Conservation (phyloP, 1,284 basidiomycete species). For the Naganishia sp. region DNA sequence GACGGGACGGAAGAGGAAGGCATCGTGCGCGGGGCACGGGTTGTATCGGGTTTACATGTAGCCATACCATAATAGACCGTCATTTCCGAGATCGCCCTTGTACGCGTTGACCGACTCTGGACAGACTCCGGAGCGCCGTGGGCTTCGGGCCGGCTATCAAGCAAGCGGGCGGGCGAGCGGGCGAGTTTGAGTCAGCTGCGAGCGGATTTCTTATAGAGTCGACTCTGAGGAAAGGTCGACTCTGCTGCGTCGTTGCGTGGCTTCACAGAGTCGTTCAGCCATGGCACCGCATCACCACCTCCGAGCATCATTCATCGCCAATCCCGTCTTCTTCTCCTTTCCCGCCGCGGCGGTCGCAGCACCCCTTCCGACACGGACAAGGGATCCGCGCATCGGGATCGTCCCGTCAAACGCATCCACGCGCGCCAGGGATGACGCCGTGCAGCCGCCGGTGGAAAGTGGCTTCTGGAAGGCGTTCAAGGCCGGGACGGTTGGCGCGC, state of each 20-base stretch:
- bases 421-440: no score
- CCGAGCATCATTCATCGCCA: constrained; percentile 15
- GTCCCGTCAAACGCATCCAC: no score
- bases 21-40: background rate
- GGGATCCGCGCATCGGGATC: background rate
- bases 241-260: no score
- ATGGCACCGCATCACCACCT: constrained; percentile 23
- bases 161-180: background rate
- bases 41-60: constrained; percentile 18
- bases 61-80: background rate
- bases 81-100: background rate
- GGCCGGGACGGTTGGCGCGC: constrained; percentile 6
- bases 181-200: no score
- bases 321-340: constrained; percentile 23
- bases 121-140: no score
- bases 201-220: background rate
- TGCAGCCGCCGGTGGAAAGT: no score
- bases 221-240: no score
- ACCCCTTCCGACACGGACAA: background rate
- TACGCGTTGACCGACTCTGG: background rate
- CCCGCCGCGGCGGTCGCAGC: background rate
- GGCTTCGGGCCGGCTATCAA: no score
- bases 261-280: background rate
- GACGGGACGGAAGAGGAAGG: constrained; percentile 1
- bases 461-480: constrained; percentile 18